Percentiles rank a stretch among this genome's conserved stretches.
Evolutionary conservation across 306 rosid species (phyloP).

Genomic region (Argentina anserina): DNA sequence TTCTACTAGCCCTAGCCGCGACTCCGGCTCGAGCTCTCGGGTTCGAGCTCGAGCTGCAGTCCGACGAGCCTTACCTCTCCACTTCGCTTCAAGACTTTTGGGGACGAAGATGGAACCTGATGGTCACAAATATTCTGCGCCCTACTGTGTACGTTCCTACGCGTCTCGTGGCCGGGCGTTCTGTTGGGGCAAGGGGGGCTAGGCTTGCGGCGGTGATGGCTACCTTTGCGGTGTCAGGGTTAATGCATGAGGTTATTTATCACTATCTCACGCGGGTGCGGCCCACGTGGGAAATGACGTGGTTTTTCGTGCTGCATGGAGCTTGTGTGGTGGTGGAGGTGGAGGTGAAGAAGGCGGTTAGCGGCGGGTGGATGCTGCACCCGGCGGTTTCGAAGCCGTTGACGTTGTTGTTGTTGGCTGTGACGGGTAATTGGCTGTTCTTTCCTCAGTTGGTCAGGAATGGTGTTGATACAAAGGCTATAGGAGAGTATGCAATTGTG

Average conservation of each 20-base stretch:
- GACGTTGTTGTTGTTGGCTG: slow-evolving; percentile 40
- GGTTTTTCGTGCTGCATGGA: slow-evolving; percentile 63
- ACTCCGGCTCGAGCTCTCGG: slow-evolving; percentile 37
- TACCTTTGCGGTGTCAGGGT: slow-evolving; percentile 47
- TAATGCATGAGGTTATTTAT: slow-evolving; percentile 63
- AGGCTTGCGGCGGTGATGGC: slow-evolving; percentile 13
- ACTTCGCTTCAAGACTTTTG: slow-evolving; percentile 82
- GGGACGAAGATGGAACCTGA: slow-evolving; percentile 84
- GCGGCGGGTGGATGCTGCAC: slow-evolving; percentile 38
- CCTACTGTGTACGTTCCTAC: slow-evolving; percentile 42
- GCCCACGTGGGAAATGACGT: slow-evolving; percentile 88
- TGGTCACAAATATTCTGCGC: slow-evolving; percentile 52
- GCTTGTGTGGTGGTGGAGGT: slow-evolving; percentile 43
- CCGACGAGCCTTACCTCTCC: slow-evolving; percentile 53
- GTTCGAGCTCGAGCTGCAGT: slow-evolving; percentile 54
- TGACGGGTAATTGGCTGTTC: slow-evolving; percentile 50
- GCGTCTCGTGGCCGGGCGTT: fast-evolving
- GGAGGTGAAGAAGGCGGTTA: slow-evolving; percentile 36
- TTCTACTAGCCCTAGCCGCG: slow-evolving; percentile 33
- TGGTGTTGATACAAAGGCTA: slow-evolving; percentile 35
- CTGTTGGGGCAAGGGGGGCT: slow-evolving; percentile 28
- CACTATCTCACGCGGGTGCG: slow-evolving; percentile 49
- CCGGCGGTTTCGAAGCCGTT: slow-evolving; percentile 29
- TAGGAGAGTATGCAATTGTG: slow-evolving; percentile 37
- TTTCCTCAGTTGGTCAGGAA: slow-evolving; percentile 56